A percentile compares a stretch with the other conserved stretches of the same genome.
phyloP scores from a whole-genome alignment of 1,284 basidiomycete genomes.

The Cutaneotrichosporon cavernicola region DNA sequence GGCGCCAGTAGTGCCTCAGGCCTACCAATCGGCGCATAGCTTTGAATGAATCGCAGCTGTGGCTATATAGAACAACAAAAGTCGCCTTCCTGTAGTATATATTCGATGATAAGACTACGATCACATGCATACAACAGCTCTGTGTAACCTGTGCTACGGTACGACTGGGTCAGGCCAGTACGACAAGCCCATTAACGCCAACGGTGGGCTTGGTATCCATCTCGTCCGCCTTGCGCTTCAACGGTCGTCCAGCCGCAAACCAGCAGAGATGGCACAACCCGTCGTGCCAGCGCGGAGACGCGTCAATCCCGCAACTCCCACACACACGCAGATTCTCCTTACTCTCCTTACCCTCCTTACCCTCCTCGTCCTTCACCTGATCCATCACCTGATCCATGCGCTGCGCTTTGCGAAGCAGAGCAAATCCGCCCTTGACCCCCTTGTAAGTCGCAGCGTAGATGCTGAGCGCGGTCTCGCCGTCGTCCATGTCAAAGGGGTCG shows the following conservation, averaged over 20 bases:
- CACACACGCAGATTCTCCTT: conserved; percentile 25
- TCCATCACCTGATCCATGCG: conserved; percentile 60
- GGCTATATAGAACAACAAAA: not conserved
- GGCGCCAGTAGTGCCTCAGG: not conserved
- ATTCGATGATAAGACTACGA: not conserved
- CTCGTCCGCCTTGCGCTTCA: not conserved
- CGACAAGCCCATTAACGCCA: not conserved
- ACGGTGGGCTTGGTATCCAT: conserved; percentile 4
- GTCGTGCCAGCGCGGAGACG: conserved; percentile 46
- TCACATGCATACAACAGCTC: conserved; percentile 6
- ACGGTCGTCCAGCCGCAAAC: conserved; percentile 1
- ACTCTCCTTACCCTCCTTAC: not conserved
- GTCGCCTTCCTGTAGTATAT: not conserved
- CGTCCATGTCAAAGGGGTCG: conserved; percentile 77
- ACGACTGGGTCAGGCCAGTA: not conserved
- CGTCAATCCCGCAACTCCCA: conserved; percentile 38
- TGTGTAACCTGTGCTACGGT: not conserved
- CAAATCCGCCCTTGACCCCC: conserved; percentile 67
- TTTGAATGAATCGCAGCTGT: too few species aligned
- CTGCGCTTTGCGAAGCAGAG: conserved; percentile 77
- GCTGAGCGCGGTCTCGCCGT: conserved; percentile 71
- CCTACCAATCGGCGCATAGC: too few species aligned
- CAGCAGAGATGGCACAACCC: conserved; percentile 30
- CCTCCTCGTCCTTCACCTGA: not conserved
- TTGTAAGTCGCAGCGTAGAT: conserved; percentile 81